Percentiles rank a stretch among this genome's conserved stretches.
Conservation (phyloP, 768 basidiomycete genomes). For the Russula virescens region DNA sequence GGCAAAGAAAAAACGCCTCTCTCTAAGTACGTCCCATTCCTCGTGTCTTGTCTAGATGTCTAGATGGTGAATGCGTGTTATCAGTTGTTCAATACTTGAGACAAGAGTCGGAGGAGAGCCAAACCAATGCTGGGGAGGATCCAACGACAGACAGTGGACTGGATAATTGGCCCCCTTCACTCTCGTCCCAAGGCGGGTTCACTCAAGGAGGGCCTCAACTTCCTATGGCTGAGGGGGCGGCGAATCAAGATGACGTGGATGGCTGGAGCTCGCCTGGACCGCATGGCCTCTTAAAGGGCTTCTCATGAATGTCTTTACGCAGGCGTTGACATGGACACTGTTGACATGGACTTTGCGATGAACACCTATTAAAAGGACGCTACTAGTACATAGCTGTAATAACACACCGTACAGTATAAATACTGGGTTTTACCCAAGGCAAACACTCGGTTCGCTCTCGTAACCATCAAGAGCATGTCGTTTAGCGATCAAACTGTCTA, state of each 20-base stretch:
- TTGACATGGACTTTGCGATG: background rate
- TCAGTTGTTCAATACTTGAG: background rate
- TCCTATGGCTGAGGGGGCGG: background rate
- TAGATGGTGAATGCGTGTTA: background rate
- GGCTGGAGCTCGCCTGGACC: too few relatives aligned
- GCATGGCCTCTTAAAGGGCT: too few relatives aligned
- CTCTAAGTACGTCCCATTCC: too few relatives aligned
- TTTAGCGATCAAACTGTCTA: background rate
- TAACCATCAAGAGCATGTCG: background rate
- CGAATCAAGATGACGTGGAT: too few relatives aligned
- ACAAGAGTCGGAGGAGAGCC: background rate
- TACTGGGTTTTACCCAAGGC: background rate
- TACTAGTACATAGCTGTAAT: background rate
- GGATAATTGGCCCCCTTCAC: too few relatives aligned
- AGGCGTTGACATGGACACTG: background rate
- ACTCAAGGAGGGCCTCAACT: background rate
- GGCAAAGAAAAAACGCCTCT: conserved; percentile 8
- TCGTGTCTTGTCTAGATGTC: background rate
- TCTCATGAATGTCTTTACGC: too few relatives aligned
- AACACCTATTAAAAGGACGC: background rate
- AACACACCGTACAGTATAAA: too few relatives aligned
- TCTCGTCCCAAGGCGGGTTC: too few relatives aligned
- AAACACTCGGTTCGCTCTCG: background rate
- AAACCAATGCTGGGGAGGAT: background rate
- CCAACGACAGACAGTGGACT: background rate